Base-by-base conservation (phyloP, 108 stramenopile genomes). In the Cyclotella cryptica region DNA sequence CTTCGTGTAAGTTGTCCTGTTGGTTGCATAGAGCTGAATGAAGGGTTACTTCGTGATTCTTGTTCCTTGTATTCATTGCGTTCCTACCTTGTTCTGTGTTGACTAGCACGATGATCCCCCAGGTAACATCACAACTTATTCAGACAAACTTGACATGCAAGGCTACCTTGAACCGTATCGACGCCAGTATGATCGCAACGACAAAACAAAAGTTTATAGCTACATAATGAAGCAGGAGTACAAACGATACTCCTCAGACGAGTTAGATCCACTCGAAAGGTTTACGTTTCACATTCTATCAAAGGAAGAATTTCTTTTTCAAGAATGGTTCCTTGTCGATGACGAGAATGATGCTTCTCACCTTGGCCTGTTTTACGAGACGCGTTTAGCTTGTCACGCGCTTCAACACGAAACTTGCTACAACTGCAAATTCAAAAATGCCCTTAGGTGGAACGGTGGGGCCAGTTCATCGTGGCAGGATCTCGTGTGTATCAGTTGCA, bases 401-500 rank as follows among this genome's bases (percentile, higher is more conserved):
- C 66, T 67, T 28, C 12, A 26, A 26, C 28, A 17, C 28, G 66
- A 67, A 47, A 28, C 43, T 9, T 67, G 66, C 46, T 67, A 47
- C 66, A 67, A 47, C 8, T 67, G 66, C 66, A 67, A 67, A 44
- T 67, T 28, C 45, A 5, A 24, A 24, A 49, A 49, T 19, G 44
- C 66, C 13, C 22, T 67, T 21, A 41, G 66, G 28, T 67, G 46
- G 66, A 67, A 49, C 45, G 66, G 66, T 14, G 66, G 66, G 10
- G 66, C 22, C 15, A 67, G 15, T 0, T n/a, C 47, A 45, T 45
- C 66, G 46, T 67, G 66, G 66, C 66, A 29, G 28, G 66, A 67
- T 47, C 28, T 49, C 22, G 24, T 67, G 19, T 45, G 66, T 17
- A 47, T 28, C 0, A 24, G 22, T 13, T 67, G 63, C 22, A 45